Percentiles rank a stretch among this genome's conserved stretches.
Conservation (phyloP, 225 moss, liverwort and hornwort species). For the Asterella californica region DNA sequence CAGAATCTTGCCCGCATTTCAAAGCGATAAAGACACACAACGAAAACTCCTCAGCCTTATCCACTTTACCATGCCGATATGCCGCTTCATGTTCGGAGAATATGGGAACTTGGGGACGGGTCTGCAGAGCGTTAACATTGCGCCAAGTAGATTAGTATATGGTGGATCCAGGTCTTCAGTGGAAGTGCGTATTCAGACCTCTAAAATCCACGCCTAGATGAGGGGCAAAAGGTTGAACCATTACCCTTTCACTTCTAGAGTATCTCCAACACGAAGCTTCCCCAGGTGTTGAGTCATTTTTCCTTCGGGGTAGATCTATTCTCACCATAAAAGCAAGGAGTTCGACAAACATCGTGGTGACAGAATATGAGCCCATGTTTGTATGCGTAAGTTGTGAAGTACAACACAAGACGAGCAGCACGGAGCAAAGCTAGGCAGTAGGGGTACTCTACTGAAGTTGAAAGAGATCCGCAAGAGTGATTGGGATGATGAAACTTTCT, state of each 20-base stretch:
- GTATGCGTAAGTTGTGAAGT: not conserved
- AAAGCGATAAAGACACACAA: not conserved
- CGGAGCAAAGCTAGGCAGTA: not conserved
- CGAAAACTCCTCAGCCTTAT: not conserved
- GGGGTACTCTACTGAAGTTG: not conserved
- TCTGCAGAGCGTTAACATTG: constrained; percentile 43
- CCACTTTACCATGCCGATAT: constrained; percentile 84
- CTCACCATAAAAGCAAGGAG: constrained; percentile 1
- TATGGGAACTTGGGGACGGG: constrained; percentile 86
- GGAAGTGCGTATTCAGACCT: not conserved
- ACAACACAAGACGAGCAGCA: not conserved
- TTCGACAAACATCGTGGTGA: not conserved
- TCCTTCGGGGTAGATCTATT: constrained; percentile 76
- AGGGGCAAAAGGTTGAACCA: not conserved
- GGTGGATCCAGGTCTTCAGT: not conserved
- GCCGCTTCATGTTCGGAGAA: constrained; percentile 81
- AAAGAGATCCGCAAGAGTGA: not conserved
- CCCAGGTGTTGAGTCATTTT: constrained; percentile 82
- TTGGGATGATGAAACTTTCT: not conserved
- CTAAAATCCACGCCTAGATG: not conserved
- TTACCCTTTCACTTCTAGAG: constrained; percentile 84
- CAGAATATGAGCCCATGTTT: not conserved
- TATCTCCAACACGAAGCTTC: constrained; percentile 64
- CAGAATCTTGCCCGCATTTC: not conserved
- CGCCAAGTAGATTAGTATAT: not conserved